Conservation (phyloP, 2,329 filamentous ascomycete genomes). For the Microcera coccophila region DNA sequence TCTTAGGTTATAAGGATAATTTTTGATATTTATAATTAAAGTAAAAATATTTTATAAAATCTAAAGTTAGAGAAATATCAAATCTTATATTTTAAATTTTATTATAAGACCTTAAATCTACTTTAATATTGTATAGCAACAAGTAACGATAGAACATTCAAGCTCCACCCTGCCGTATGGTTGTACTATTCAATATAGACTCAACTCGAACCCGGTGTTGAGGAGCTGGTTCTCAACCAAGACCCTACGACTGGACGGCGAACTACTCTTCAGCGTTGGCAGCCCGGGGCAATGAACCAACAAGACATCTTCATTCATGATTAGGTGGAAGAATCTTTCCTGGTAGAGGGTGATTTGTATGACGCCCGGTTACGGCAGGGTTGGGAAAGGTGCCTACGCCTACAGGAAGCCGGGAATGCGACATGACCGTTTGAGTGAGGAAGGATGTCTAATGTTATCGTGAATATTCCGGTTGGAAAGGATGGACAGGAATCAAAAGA, state of each 20-base stretch:
- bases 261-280: conserved; percentile 35
- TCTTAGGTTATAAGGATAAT: too few relatives aligned
- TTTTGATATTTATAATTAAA: too few relatives aligned
- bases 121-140: too few relatives aligned
- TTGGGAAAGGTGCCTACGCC: conserved; percentile 37
- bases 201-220: conserved; percentile 31
- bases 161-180: conserved; percentile 24
- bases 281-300: conserved; percentile 28
- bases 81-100: background rate
- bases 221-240: conserved; percentile 35
- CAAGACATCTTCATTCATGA: conserved; percentile 31
- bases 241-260: conserved; percentile 25
- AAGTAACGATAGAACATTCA: too few relatives aligned
- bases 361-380: conserved; percentile 29
- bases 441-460: conserved; percentile 34
- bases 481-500: conserved; percentile 13
- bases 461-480: conserved; percentile 18
- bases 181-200: conserved; percentile 19
- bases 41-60: too few relatives aligned
- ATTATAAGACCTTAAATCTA: background rate
- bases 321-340: conserved; percentile 38
- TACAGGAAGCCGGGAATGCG: conserved; percentile 39
- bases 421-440: conserved; percentile 35
- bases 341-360: conserved; percentile 34
- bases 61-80: background rate